Conservation (phyloP, 305 asterid species). For the Petunia hybrid region DNA sequence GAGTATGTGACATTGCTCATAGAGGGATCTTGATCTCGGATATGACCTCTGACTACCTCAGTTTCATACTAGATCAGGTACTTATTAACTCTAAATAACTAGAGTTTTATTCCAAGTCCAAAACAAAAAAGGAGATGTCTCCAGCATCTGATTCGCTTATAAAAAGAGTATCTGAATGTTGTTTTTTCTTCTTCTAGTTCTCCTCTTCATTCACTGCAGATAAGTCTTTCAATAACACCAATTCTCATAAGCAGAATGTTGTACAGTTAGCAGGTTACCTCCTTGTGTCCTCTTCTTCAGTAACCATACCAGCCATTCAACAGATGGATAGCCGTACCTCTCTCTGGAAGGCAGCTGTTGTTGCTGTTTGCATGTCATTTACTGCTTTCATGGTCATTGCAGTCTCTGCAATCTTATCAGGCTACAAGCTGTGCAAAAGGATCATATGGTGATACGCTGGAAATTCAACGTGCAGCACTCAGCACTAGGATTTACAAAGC, state of each 20-base stretch:
- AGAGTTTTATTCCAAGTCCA: background rate
- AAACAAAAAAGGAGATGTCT: background rate
- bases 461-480: background rate
- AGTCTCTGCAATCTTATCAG: conserved; percentile 60
- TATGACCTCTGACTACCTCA: conserved; percentile 63
- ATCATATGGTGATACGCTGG: conserved; percentile 56
- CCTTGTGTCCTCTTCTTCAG: conserved; percentile 70
- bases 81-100: background rate
- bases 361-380: conserved; percentile 61
- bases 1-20: conserved; percentile 62
- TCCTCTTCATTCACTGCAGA: background rate
- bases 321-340: conserved; percentile 45
- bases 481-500: conserved; percentile 23
- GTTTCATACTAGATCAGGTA: conserved; percentile 75
- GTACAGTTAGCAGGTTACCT: conserved; percentile 76
- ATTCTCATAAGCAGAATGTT: conserved; percentile 20
- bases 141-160: background rate
- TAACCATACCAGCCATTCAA: conserved; percentile 54
- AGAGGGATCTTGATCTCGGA: conserved; percentile 67
- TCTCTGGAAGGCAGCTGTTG: conserved; percentile 56
- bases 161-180: background rate
- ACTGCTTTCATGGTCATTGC: conserved; percentile 56
- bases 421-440: conserved; percentile 76
- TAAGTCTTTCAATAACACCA: background rate
- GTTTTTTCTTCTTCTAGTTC: background rate